phyloP scores from a whole-genome alignment of 2,329 filamentous ascomycete genomes.

The Ophiostoma fasciatum region DNA sequence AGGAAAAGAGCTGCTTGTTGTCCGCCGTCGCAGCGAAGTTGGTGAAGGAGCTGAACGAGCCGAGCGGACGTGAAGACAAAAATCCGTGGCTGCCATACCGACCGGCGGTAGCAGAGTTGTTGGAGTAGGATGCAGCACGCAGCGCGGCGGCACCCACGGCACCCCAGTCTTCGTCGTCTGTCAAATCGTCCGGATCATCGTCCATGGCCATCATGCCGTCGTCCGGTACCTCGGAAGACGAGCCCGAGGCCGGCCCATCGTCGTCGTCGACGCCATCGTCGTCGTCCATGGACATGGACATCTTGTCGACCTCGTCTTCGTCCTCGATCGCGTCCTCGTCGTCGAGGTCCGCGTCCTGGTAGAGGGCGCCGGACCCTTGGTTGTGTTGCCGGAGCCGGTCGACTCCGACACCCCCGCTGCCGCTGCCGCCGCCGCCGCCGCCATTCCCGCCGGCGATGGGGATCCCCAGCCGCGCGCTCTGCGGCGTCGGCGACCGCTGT shows the following conservation, averaged over 20 bases:
- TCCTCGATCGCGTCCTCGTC: conserved; percentile 59
- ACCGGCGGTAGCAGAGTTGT: conserved; percentile 32
- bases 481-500: conserved; percentile 16
- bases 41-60: conserved; percentile 24
- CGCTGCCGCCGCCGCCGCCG: conserved; percentile 15
- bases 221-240: conserved; percentile 60
- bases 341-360: conserved; percentile 43
- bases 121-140: conserved; percentile 49
- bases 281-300: conserved; percentile 58
- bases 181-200: conserved; percentile 70
- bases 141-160: conserved; percentile 76
- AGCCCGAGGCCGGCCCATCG: conserved; percentile 53
- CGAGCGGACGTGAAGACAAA: conserved; percentile 34
- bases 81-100: conserved; percentile 32
- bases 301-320: conserved; percentile 83
- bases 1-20: conserved; percentile 31
- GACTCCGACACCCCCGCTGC: conserved; percentile 21
- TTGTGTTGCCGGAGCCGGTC: conserved; percentile 34
- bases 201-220: conserved; percentile 44
- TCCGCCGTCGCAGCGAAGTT: conserved; percentile 15
- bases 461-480: conserved; percentile 36
- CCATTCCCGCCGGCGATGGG: conserved; percentile 33
- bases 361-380: conserved; percentile 58
- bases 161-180: conserved; percentile 94
- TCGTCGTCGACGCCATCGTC: conserved; percentile 90